phyloP scores from a whole-genome alignment of 148 eudicot species.

The Vaccinium myrtillus region DNA sequence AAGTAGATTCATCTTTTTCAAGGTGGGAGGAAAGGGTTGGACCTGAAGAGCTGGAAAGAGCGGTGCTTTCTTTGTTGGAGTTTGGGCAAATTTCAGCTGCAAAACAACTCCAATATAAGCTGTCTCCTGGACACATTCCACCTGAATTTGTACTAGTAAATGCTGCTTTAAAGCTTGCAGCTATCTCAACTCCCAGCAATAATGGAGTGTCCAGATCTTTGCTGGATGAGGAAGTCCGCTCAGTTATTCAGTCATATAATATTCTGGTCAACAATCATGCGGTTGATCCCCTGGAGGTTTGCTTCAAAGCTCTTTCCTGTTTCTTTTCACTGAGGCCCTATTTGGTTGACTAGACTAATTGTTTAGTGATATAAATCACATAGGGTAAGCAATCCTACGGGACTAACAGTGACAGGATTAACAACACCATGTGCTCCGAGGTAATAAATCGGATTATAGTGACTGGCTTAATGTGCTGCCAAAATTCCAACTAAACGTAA shows the following conservation, averaged over 20 bases:
- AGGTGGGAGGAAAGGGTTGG: conserved; percentile 97
- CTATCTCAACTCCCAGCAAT: conserved; percentile 66
- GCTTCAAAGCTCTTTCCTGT: background rate
- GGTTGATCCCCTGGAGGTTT: conserved; percentile 74
- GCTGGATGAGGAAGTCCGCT: conserved; percentile 71
- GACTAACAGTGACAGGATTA: background rate
- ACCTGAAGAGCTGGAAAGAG: conserved; percentile 87
- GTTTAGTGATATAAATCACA: background rate
- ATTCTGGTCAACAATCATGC: conserved; percentile 39
- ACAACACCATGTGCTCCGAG: too few relatives aligned
- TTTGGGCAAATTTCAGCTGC: conserved; percentile 96
- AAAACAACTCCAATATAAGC: conserved; percentile 86
- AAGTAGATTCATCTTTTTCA: conserved; percentile 59
- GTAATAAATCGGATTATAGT: too few relatives aligned
- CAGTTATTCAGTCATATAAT: conserved; percentile 58
- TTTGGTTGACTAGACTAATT: background rate
- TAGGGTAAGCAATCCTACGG: background rate
- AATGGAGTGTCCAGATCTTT: conserved; percentile 40
- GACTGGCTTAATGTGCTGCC: too few relatives aligned
- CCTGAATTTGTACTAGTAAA: conserved; percentile 68
- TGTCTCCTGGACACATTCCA: conserved; percentile 67
- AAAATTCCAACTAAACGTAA: too few relatives aligned
- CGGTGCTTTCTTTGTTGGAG: conserved; percentile 88
- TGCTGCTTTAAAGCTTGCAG: conserved; percentile 80
- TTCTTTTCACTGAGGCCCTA: background rate